Base-by-base conservation (phyloP, 2,329 filamentous ascomycete genomes). In the Alternaria dauci region DNA sequence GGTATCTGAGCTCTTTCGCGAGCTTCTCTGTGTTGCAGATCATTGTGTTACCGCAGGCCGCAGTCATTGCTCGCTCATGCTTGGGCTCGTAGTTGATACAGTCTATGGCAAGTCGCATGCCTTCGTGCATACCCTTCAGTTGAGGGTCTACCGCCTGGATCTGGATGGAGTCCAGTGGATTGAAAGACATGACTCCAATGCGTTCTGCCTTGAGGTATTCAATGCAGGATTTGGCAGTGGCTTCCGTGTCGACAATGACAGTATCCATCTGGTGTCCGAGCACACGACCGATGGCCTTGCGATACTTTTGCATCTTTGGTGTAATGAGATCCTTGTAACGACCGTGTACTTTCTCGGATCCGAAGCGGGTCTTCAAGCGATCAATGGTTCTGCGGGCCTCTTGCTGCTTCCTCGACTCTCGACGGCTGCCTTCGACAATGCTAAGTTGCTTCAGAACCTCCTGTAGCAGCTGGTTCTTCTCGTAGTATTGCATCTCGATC, bases 111-210 rank as follows among this genome's bases (percentile, higher is more conserved):
- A 97, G 86, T 8, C 94, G 89, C 78, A 89, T 89, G 46, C 91
- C 92, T 39, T 92, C 91, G 56, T 92, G 86, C 77, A 97, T 90
- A 28, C 93, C 92, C 80, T 97, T 97, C 67, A 99, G 84, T 61
- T 92, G 94, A 5, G 93, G 91, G 76, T 96, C 96, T 60, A 95
- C 88, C 11, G 92, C 89, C 76, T 92, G 94, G 75, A 97, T 94
- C 74, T 98, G 96, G 77, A 99, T 97, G 53, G 96, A 97, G 82
- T 99, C 95, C 18, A 99, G 85, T 1, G 95, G 95, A 65, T 98
- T 94, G 78, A 99, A 98, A 1, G 93, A 97, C 80, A 95, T 92
- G 59, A 94, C 92, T 7, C 91, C 87, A 55, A 91, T 89, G 57
- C 92, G 89, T 75, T 97, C 92, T 66, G 97, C 93, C 70, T 95